Evolutionary conservation across 2,329 filamentous ascomycete species (phyloP), one percentile per base, ranked within the genome.

Genomic region (Phaeosphaeria sp.): DNA sequence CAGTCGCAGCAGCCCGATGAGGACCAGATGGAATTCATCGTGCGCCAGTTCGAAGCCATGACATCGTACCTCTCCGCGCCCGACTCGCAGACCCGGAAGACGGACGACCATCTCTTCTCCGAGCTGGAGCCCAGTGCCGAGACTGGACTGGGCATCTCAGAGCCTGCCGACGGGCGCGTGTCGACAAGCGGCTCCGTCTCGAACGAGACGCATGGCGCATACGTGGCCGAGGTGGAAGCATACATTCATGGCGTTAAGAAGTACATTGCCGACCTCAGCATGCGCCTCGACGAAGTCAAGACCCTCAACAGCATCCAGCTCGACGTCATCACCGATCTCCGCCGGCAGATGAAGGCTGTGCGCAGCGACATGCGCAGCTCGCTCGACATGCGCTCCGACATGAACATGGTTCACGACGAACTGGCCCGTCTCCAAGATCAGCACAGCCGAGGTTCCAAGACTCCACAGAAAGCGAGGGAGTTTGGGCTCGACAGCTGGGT

Each of bases 21-120:
- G 22, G 66, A 71, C 25, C 73, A 76, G 53, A 70, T 76, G 67
- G 71, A 75, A 46, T 75, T 72, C 48, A 66, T 76, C 20, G 62
- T 76, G 2, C 60, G 63, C 15, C 68, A 71, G 45, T 72, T 76
- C 46, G 74, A 76, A 53, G 64, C 68, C 48, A 74, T 76, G 63
- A 67, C 69, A 6, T 59, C 60, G 1, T 68, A 64, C 43, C 72
- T 76, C 17, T 67, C 71, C 7, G 65, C 67, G 6, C 70, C 71
- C 6, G 68, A 69, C 24, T 48, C 71, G 18, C 68, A 73, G 20
- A 62, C 64, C 0, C 54, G 57, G 18, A 60, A 57, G 8, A 56
- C 64, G 1, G 64, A 71, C 40, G 65, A 72, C 22, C 55, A 68
- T 33, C 39, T 68, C 3, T 68, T 68, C 46, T 59, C 63, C 1